These are phyloP conservation scores for Xylariaceae sp. DNA, from an alignment of 2,329 filamentous ascomycete species.

Conservation along the genomic window DNA sequence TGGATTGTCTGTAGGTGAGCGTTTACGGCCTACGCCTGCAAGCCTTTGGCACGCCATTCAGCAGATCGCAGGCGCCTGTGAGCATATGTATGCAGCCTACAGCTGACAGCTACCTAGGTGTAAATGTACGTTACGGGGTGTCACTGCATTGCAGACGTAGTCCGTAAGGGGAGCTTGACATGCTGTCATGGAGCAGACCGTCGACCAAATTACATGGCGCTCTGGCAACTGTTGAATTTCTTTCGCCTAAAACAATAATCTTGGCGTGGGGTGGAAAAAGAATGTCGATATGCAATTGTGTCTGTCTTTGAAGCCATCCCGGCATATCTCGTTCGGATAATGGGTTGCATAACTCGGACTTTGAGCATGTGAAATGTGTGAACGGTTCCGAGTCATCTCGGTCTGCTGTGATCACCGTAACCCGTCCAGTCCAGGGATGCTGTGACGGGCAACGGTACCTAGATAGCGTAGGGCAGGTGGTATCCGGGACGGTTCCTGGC, in stretches of 20 bases:
- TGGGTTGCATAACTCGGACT: neutral
- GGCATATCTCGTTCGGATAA: no score
- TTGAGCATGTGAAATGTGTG: neutral
- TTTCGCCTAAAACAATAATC: neutral
- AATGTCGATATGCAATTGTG: neutral
- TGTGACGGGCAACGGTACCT: no score
- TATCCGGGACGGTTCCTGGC: no score
- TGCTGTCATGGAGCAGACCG: neutral
- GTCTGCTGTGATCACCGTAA: no score
- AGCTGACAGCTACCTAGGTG: neutral
- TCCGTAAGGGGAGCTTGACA: no score
- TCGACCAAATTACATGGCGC: neutral
- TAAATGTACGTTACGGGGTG: no score
- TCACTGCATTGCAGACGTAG: no score
- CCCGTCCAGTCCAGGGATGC: no score
- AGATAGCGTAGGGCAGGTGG: no score
- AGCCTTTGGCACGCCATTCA: conserved; percentile 8
- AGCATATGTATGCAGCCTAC: conserved; percentile 10
- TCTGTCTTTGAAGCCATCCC: neutral
- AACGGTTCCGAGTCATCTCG: no score
- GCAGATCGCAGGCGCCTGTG: conserved; percentile 17
- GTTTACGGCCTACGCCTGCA: conserved; percentile 16
- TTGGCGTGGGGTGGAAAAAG: neutral
- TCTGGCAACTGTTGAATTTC: neutral
- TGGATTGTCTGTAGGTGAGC: conserved; percentile 17